Conservation (phyloP, 1,284 basidiomycete genomes). For the Ganoderma boninense region DNA sequence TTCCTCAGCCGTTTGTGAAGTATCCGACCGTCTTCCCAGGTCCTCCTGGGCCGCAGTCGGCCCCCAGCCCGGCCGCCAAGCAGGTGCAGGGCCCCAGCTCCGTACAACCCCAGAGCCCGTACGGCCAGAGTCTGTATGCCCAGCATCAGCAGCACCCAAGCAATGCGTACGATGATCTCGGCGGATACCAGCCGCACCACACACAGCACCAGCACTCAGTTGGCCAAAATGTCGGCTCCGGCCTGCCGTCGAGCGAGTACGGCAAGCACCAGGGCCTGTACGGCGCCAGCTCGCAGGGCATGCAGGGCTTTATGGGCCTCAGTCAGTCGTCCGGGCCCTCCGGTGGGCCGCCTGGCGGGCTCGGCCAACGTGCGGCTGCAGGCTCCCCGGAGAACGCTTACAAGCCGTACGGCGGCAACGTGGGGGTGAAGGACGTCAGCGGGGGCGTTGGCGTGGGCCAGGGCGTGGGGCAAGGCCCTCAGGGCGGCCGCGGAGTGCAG, state of each 20-base stretch:
- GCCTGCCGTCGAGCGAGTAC: conserved; percentile 64
- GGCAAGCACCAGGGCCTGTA: conserved; percentile 68
- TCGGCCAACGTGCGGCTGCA: conserved; percentile 55
- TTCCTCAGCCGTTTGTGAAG: conserved; percentile 77
- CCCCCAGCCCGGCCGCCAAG: conserved; percentile 67
- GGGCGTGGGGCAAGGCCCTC: conserved; percentile 54
- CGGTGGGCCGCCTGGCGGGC: conserved; percentile 49
- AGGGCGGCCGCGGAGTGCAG: conserved; percentile 54
- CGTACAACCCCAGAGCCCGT: conserved; percentile 68
- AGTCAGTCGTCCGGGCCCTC: conserved; percentile 56
- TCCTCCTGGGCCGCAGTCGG: conserved; percentile 68
- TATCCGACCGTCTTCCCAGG: conserved; percentile 79
- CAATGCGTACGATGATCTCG: conserved; percentile 71
- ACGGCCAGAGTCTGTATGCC: conserved; percentile 50
- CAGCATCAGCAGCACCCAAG: conserved; percentile 52
- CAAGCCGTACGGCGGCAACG: conserved; percentile 69
- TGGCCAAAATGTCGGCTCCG: conserved; percentile 57
- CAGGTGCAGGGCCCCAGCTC: conserved; percentile 57
- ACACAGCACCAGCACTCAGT: conserved; percentile 50
- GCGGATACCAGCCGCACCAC: conserved; percentile 62
- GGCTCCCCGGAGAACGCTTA: conserved; percentile 76
- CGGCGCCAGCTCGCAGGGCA: conserved; percentile 59
- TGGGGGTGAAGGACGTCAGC: conserved; percentile 65
- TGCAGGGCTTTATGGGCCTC: conserved; percentile 77
- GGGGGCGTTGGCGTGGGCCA: conserved; percentile 54